phyloP scores from a whole-genome alignment of 75 land plant genomes.

The Ceratopteris richardii region DNA sequence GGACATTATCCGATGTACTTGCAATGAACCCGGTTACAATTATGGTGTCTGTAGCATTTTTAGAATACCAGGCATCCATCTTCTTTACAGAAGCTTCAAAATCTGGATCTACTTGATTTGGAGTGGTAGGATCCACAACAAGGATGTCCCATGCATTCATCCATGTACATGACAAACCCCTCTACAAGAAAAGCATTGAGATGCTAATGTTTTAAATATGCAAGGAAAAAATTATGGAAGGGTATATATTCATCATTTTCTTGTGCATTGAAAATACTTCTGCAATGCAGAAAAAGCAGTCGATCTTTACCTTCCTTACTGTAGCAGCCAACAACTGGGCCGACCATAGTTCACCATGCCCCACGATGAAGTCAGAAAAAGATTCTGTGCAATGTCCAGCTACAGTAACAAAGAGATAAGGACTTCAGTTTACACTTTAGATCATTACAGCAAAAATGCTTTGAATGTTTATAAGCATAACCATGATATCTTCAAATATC shows the following conservation, averaged over 20 bases:
- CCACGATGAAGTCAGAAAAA: slow-evolving; percentile 85
- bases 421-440: neutral
- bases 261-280: too few species aligned
- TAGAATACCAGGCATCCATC: slow-evolving; percentile 69
- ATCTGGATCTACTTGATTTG: slow-evolving; percentile 94
- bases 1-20: slow-evolving; percentile 77
- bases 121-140: slow-evolving; percentile 65
- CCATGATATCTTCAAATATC: too few species aligned
- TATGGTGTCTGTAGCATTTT: slow-evolving; percentile 50
- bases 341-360: slow-evolving; percentile 97
- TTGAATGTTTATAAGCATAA: too few species aligned
- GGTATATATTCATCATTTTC: too few species aligned
- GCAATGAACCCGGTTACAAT: slow-evolving; percentile 99
- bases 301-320: slow-evolving; percentile 65
- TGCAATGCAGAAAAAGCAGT: slow-evolving; percentile 4
- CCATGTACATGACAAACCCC: slow-evolving; percentile 64
- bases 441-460: neutral
- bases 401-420: slow-evolving; percentile 21
- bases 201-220: too few species aligned
- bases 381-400: slow-evolving; percentile 96
- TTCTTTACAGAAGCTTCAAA: slow-evolving; percentile 53
- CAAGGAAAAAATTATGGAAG: too few species aligned
- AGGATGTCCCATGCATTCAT: slow-evolving; percentile 96
- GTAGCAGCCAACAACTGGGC: slow-evolving; percentile 72
- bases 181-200: slow-evolving; percentile 29